Evolutionary conservation across 805 yeast genomes (phyloP).

Genomic region (Zygotorulaspora sp.): DNA sequence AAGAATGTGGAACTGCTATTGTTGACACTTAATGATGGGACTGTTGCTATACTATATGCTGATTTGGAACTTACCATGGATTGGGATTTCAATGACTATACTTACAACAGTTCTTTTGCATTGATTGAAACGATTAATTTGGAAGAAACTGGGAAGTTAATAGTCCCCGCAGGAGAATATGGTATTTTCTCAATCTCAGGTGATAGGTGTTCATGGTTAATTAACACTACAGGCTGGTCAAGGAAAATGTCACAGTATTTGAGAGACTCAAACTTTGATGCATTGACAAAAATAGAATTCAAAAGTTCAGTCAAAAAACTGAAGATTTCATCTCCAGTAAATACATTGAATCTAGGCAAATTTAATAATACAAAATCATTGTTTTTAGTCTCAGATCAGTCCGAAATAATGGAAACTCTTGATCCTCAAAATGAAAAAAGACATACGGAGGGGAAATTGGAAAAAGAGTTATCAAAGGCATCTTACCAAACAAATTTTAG

Average conservation of each 20-base stretch:
- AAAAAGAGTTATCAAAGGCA: not conserved
- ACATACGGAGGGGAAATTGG: not conserved
- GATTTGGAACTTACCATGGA: slow-evolving; percentile 37
- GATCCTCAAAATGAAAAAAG: not conserved
- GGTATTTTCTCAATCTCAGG: slow-evolving; percentile 12
- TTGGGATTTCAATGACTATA: slow-evolving; percentile 30
- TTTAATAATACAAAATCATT: not conserved
- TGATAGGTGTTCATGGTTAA: slow-evolving; percentile 1
- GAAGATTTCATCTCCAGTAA: not conserved
- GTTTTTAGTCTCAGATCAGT: slow-evolving; percentile 6
- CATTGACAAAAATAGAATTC: slow-evolving; percentile 12
- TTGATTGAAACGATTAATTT: slow-evolving; percentile 20
- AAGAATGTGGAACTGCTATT: slow-evolving; percentile 24
- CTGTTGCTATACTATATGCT: slow-evolving; percentile 30
- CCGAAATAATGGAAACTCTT: slow-evolving; percentile 1
- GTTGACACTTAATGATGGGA: slow-evolving; percentile 30
- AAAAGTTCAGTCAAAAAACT: slow-evolving; percentile 13
- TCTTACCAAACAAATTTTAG: slow-evolving; percentile 13
- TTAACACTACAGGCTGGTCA: slow-evolving; percentile 24
- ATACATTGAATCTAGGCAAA: slow-evolving; percentile 7
- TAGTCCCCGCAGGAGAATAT: not conserved
- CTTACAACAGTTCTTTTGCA: slow-evolving; percentile 26
- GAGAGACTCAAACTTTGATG: slow-evolving; percentile 16
- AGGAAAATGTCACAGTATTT: slow-evolving; percentile 16
- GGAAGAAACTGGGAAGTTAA: slow-evolving; percentile 7